A percentile compares a stretch with the other conserved stretches of the same genome.
phyloP scores from a whole-genome alignment of 225 moss, liverwort and hornwort species.

The Straminergon stramineum region DNA sequence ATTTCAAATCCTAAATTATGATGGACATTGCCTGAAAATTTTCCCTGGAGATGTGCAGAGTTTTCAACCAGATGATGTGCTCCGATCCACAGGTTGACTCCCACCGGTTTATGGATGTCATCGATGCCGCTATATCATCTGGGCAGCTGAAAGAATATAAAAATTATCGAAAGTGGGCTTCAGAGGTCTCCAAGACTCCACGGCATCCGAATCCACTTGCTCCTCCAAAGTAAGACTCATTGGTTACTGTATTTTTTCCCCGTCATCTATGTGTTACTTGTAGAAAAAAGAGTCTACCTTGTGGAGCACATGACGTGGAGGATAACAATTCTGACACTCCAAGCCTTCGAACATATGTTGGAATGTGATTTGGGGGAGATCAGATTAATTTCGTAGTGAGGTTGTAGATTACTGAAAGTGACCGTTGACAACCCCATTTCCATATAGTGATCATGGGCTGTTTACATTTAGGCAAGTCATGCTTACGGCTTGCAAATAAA shows the following conservation, averaged over 20 bases:
- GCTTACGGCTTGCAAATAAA: background rate
- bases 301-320: background rate
- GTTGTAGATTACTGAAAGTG: background rate
- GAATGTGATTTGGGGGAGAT: background rate
- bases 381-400: background rate
- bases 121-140: constrained; percentile 54
- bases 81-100: constrained; percentile 45
- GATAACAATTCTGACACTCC: background rate
- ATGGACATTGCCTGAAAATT: background rate
- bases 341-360: background rate
- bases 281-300: background rate
- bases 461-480: background rate
- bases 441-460: no score
- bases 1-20: background rate
- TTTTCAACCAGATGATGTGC: constrained; percentile 53
- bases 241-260: background rate
- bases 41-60: constrained; percentile 16
- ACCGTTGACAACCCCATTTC: background rate
- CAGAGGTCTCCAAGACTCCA: constrained; percentile 53
- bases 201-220: constrained; percentile 61
- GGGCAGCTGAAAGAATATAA: constrained; percentile 77
- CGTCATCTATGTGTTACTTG: background rate
- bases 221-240: constrained; percentile 21
- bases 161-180: constrained; percentile 72
- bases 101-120: constrained; percentile 59